Evolutionary conservation across 2,329 filamentous ascomycete genomes (phyloP).

Genomic region (Neofusicoccum cordaticola): DNA sequence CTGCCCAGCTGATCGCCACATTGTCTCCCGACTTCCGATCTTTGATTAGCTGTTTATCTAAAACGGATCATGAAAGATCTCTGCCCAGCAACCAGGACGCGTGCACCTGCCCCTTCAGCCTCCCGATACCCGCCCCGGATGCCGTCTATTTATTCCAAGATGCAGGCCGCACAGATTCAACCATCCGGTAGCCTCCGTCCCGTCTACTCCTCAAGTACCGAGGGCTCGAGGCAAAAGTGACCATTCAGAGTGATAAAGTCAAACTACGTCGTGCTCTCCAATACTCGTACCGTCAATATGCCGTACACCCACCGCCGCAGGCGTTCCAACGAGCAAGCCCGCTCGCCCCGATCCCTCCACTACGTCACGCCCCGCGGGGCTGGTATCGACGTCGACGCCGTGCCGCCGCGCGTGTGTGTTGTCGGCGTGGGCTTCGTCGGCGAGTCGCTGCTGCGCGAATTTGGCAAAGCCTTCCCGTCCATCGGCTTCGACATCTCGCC

Average conservation of each 20-base stretch:
- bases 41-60: too few relatives aligned
- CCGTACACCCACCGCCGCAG: slow-evolving; percentile 9
- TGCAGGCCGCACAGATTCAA: too few relatives aligned
- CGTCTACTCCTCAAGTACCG: too few relatives aligned
- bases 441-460: slow-evolving; percentile 47
- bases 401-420: slow-evolving; percentile 39
- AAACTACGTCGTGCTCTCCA: not conserved
- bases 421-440: slow-evolving; percentile 56
- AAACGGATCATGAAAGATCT: too few relatives aligned
- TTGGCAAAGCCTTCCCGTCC: slow-evolving; percentile 41
- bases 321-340: not conserved
- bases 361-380: not conserved
- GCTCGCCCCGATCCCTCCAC: not conserved
- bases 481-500: slow-evolving; percentile 36
- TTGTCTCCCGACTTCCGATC: too few relatives aligned
- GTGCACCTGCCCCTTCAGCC: too few relatives aligned
- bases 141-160: too few relatives aligned
- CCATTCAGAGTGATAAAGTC: not conserved
- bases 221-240: not conserved
- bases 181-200: too few relatives aligned
- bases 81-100: too few relatives aligned
- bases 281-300: not conserved
- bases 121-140: too few relatives aligned
- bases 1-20: too few relatives aligned
- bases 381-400: not conserved